Evolutionary conservation across 495 filamentous ascomycete species (phyloP).

Genomic region (Lasiosphaeria ovina): DNA sequence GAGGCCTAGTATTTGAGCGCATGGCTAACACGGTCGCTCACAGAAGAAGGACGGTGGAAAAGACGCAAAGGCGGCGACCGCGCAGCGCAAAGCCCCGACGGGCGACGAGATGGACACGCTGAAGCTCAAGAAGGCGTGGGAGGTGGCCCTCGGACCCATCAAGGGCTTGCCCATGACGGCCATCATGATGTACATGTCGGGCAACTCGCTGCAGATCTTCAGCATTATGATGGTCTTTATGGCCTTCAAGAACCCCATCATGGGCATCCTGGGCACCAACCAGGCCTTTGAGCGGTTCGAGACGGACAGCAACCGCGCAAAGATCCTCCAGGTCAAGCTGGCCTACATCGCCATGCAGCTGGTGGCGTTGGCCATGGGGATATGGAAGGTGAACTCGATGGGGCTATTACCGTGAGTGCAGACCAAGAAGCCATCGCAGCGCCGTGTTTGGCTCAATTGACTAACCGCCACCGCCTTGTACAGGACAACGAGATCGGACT

Average conservation of each 20-base stretch:
- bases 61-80: conserved; percentile 32
- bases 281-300: conserved; percentile 84
- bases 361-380: conserved; percentile 73
- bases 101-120: conserved; percentile 85
- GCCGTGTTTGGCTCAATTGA: background rate
- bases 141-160: conserved; percentile 88
- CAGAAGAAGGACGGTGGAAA: conserved; percentile 47
- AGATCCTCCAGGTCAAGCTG: conserved; percentile 75
- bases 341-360: conserved; percentile 87
- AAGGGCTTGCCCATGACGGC: conserved; percentile 97
- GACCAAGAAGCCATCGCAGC: background rate
- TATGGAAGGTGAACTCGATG: conserved; percentile 98
- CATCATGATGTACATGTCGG: conserved; percentile 99
- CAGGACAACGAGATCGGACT: conserved; percentile 90
- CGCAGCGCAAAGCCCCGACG: conserved; percentile 56
- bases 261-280: conserved; percentile 76
- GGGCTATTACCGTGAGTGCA: conserved; percentile 68
- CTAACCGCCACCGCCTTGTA: conserved; percentile 27
- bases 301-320: conserved; percentile 68
- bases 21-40: conserved; percentile 5
- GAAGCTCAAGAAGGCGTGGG: conserved; percentile 98
- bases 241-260: conserved; percentile 94
- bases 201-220: conserved; percentile 97
- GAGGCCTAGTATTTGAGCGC: background rate
- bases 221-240: conserved; percentile 99